Conservation (phyloP, 352 stramenopile genomes). For the Peronospora tabacina region DNA sequence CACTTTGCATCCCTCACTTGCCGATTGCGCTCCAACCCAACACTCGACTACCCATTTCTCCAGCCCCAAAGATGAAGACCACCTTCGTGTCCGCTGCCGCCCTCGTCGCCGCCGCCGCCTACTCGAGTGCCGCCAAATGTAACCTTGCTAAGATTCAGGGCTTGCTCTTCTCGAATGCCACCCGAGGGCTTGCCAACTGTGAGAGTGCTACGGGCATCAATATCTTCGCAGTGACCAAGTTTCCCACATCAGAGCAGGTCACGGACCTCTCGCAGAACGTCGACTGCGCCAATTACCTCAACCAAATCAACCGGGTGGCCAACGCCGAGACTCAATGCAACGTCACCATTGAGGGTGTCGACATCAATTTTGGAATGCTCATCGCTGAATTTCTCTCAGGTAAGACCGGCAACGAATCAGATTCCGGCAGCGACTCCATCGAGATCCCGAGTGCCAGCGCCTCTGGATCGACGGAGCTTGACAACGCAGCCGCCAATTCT, state of each 20-base stretch:
- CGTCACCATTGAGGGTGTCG: constrained; percentile 24
- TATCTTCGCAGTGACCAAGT: neutral
- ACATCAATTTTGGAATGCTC: constrained; percentile 36
- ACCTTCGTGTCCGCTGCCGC: neutral
- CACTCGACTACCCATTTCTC: neutral
- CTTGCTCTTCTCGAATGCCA: constrained; percentile 1
- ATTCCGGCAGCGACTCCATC: constrained; percentile 18
- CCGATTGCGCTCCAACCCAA: neutral
- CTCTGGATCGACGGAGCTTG: neutral
- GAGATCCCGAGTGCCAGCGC: neutral
- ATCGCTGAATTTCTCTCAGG: constrained; percentile 44
- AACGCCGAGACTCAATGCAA: constrained; percentile 6
- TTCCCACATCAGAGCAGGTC: constrained; percentile 1
- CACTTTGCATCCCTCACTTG: neutral
- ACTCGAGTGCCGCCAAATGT: neutral
- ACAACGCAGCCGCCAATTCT: neutral
- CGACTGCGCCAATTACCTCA: neutral
- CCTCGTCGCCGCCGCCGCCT: neutral
- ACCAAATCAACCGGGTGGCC: constrained; percentile 4
- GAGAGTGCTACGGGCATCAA: constrained; percentile 1
- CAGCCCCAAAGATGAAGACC: constrained; percentile 1
- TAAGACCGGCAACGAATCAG: constrained; percentile 50
- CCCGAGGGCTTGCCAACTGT: neutral
- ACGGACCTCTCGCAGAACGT: neutral
- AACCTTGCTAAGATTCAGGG: neutral